phyloP scores from a whole-genome alignment of 1,284 basidiomycete genomes.

The Pseudozyma pruni region DNA sequence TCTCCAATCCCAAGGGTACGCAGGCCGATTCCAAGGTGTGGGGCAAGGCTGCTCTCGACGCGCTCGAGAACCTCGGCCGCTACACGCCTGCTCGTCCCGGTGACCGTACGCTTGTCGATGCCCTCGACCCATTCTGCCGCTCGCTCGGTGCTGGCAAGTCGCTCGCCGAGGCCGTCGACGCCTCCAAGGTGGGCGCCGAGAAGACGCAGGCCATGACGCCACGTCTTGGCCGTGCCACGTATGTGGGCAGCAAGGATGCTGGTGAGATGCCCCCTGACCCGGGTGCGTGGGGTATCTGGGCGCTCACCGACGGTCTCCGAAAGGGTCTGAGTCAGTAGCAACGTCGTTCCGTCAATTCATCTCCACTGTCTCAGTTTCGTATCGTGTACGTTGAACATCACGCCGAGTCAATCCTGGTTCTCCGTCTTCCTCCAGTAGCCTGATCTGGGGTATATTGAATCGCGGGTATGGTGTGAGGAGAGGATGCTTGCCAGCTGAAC shows the following conservation, averaged over 20 bases:
- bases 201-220: constrained; percentile 71
- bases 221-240: constrained; percentile 72
- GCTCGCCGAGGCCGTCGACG: constrained; percentile 68
- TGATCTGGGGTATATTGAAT: too few relatives aligned
- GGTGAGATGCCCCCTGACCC: constrained; percentile 71
- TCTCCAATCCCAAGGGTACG: constrained; percentile 40
- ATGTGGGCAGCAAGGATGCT: constrained; percentile 69
- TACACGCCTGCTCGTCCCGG: constrained; percentile 73
- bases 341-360: neutral
- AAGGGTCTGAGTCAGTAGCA: constrained; percentile 55
- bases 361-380: too few relatives aligned
- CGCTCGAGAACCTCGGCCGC: constrained; percentile 63
- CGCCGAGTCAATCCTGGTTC: too few relatives aligned
- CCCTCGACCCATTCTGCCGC: constrained; percentile 71
- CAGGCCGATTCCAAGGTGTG: constrained; percentile 57
- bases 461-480: too few relatives aligned
- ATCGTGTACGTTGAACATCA: too few relatives aligned
- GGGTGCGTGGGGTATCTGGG: constrained; percentile 72
- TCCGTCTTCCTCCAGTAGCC: too few relatives aligned
- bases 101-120: constrained; percentile 73
- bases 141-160: constrained; percentile 64
- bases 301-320: constrained; percentile 66
- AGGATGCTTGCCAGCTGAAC: too few relatives aligned
- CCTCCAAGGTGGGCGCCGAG: constrained; percentile 71
- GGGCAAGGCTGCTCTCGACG: constrained; percentile 56